Evolutionary conservation across 495 filamentous ascomycete genomes (phyloP).

Genomic region (Tuber microsphaerosporum): DNA sequence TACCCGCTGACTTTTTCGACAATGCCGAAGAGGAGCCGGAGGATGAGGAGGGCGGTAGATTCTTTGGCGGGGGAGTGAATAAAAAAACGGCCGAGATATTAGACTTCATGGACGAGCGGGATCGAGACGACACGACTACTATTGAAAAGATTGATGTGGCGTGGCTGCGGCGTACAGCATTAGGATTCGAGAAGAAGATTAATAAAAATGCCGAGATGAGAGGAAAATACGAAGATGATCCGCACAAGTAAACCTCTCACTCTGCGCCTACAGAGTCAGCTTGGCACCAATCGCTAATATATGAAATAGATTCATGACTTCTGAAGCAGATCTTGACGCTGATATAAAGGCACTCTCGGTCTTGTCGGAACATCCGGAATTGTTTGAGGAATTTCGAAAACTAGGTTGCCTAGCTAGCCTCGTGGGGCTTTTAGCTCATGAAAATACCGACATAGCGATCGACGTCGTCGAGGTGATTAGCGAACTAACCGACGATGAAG

Average conservation of each 20-base stretch:
- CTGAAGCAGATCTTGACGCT: conserved; percentile 86
- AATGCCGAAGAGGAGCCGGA: conserved; percentile 55
- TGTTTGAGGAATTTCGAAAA: conserved; percentile 76
- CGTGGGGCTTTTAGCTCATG: conserved; percentile 76
- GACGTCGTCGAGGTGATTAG: conserved; percentile 81
- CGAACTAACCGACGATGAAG: conserved; percentile 92
- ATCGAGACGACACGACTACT: conserved; percentile 50
- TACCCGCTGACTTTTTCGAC: conserved; percentile 55
- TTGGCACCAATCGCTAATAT: conserved; percentile 10
- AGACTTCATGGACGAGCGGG: conserved; percentile 73
- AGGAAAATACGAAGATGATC: conserved; percentile 76
- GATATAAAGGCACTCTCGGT: conserved; percentile 85
- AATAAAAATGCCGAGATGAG: conserved; percentile 86
- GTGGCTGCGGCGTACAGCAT: conserved; percentile 74
- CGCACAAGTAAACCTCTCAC: conserved; percentile 61
- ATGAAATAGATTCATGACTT: conserved; percentile 59
- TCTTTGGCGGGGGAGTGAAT: conserved; percentile 88
- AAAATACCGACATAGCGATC: conserved; percentile 96
- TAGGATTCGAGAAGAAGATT: conserved; percentile 87
- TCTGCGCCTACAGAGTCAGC: background rate
- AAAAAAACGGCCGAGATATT: conserved; percentile 74
- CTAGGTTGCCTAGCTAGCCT: conserved; percentile 69
- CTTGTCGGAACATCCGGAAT: conserved; percentile 73
- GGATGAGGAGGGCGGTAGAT: conserved; percentile 87
- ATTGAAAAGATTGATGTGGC: conserved; percentile 72